phyloP scores from a whole-genome alignment of 805 yeast species.

The Wickerhamomyces rabaulensis region DNA sequence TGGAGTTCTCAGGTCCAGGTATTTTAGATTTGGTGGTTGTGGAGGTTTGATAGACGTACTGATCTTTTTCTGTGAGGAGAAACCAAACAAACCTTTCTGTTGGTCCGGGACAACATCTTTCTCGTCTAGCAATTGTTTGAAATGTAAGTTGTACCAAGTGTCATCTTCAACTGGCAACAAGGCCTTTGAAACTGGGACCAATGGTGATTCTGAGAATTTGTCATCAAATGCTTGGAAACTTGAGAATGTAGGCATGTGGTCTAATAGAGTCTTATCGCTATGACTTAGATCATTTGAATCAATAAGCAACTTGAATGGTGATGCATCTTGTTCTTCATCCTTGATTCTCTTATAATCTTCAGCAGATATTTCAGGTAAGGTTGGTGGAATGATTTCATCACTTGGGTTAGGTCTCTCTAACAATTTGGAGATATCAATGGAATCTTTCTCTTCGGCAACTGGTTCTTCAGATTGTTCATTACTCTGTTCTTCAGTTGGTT shows the following conservation, averaged over 20 bases:
- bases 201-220: conserved; percentile 25
- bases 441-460: conserved; percentile 5
- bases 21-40: conserved; percentile 78
- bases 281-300: conserved; percentile 27
- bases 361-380: conserved; percentile 25
- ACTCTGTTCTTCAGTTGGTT: conserved; percentile 1
- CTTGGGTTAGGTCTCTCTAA: conserved; percentile 28
- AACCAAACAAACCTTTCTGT: conserved; percentile 52
- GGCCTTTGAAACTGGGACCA: conserved; percentile 61
- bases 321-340: conserved; percentile 3
- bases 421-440: conserved; percentile 35
- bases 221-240: conserved; percentile 27
- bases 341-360: conserved; percentile 23
- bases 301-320: conserved; percentile 29
- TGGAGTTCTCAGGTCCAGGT: conserved; percentile 79
- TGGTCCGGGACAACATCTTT: conserved; percentile 33
- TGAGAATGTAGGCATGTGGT: conserved; percentile 27
- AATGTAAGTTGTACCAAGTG: conserved; percentile 53
- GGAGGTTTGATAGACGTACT: conserved; percentile 75
- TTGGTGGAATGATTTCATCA: conserved; percentile 26
- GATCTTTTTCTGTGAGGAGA: conserved; percentile 42
- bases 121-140: conserved; percentile 42
- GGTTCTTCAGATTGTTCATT: conserved; percentile 2
- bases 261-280: conserved; percentile 30
- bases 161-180: conserved; percentile 61